Percentiles rank a stretch among this genome's conserved stretches.
Evolutionary conservation across 371 early-diverging fungal genomes (phyloP).

Genomic region (Rhizopus stolonifer): DNA sequence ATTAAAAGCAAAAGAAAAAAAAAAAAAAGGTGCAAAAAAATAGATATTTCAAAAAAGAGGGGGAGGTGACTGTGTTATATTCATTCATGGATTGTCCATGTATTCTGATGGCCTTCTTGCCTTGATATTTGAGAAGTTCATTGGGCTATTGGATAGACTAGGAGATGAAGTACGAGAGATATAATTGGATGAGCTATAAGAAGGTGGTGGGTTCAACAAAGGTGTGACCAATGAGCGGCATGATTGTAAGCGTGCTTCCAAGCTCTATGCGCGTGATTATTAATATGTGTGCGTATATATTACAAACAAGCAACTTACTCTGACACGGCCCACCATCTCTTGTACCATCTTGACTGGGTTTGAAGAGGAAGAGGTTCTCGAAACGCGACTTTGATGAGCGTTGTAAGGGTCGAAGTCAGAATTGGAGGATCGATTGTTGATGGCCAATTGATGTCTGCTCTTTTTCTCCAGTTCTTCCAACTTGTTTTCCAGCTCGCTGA

Average conservation of each 20-base stretch:
- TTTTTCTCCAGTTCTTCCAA: constrained; percentile 36
- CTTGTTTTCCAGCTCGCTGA: constrained; percentile 40
- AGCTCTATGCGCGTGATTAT: constrained; percentile 26
- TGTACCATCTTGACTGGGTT: constrained; percentile 71
- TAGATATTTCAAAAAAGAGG: too few relatives aligned
- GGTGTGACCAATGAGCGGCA: constrained; percentile 70
- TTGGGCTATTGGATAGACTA: constrained; percentile 39
- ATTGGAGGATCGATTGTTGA: constrained; percentile 30
- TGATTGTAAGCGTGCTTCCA: constrained; percentile 66
- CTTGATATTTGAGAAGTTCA: constrained; percentile 45
- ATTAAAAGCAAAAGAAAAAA: background rate
- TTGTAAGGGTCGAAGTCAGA: constrained; percentile 42
- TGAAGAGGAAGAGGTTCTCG: constrained; percentile 34
- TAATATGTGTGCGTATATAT: background rate
- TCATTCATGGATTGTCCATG: constrained; percentile 19
- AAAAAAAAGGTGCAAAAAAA: constrained; percentile 7
- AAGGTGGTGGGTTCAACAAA: constrained; percentile 61
- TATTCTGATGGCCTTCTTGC: constrained; percentile 49
- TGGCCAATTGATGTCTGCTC: constrained; percentile 28
- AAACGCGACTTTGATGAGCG: constrained; percentile 35
- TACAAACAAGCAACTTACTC: constrained; percentile 4
- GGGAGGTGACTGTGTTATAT: background rate
- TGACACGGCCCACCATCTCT: constrained; percentile 73
- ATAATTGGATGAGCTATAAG: constrained; percentile 43
- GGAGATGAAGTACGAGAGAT: constrained; percentile 36